Evolutionary conservation across 2,329 filamentous ascomycete species (phyloP).

Genomic region (Cryphonectria parasitica): DNA sequence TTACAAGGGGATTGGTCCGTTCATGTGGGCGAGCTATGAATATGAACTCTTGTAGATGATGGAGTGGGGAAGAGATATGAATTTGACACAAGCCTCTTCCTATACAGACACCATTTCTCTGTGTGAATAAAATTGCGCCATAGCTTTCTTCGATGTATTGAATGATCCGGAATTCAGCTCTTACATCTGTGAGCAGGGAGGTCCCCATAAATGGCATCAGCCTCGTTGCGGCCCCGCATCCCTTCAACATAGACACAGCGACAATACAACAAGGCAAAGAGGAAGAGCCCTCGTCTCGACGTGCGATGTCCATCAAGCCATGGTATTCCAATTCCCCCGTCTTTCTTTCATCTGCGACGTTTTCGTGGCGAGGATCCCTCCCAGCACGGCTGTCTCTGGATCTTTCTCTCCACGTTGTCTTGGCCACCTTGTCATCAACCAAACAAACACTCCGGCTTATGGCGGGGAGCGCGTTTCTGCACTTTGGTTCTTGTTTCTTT

Average conservation of each 20-base stretch:
- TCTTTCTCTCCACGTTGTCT: background rate
- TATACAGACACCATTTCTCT: background rate
- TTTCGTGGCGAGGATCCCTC: background rate
- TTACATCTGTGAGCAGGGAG: background rate
- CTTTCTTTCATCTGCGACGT: background rate
- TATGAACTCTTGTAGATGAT: constrained; percentile 18
- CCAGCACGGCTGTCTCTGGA: background rate
- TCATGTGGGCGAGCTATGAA: constrained; percentile 40
- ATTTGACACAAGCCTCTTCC: background rate
- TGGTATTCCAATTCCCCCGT: too few species aligned
- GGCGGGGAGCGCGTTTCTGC: background rate
- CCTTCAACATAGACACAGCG: background rate
- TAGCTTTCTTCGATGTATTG: background rate
- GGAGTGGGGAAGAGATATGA: background rate
- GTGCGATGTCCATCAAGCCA: too few species aligned
- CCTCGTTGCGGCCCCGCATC: background rate
- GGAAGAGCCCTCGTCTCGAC: too few species aligned
- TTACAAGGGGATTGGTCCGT: constrained; percentile 39
- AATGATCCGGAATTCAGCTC: background rate
- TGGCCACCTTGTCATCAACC: background rate
- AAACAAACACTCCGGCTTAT: background rate
- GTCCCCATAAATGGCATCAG: background rate
- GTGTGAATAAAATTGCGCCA: background rate
- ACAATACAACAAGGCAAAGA: too few species aligned
- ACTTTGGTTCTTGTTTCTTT: background rate